Base-by-base conservation (phyloP, 805 yeast species). In the Yamadazyma insecticola region DNA sequence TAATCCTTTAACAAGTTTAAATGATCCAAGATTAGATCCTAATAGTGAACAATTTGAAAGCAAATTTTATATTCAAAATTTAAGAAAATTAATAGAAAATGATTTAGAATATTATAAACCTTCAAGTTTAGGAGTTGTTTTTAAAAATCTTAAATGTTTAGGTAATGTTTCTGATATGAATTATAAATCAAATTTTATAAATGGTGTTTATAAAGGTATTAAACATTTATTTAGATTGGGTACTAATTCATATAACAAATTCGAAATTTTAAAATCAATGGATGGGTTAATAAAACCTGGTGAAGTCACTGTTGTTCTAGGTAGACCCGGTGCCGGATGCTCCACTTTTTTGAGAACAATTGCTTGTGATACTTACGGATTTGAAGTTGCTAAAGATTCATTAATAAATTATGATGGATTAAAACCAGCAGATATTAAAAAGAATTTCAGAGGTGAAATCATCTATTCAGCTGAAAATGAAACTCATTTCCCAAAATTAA, bases 151-250 rank as follows among this genome's bases (percentile, higher is more conserved):
- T 43, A 49, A 76, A 30, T 81, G 80, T 2, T 62, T 53, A 39
- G 85, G 84, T 49, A 61, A 73, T 32, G 78, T 82, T 2, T 63
- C 79, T 3, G 83, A 76, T 50, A 70, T 79, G 6, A 80, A 78
- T 46, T 78, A 71, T 51, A 83, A 77, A 51, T 59, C 74, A 5
- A 76, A 78, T 3, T 70, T 74, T 3, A 43, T 62, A 19, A 76
- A 74, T 39, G 50, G 50, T 48, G 15, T 48, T 47, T 14, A 50
- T 51, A 40, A 58, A 59, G 27, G 23, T 17, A 13, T 22, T 26
- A 32, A 13, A 4, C 30, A 15, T 18, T n/a, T n/a, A n/a, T n/a
- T n/a, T n/a, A n/a, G n/a, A n/a, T n/a, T n/a, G n/a, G n/a, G n/a
- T n/a, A n/a, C n/a, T n/a, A 29, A 4, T 34, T 33, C 16, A 37